Percentiles rank a stretch among this genome's conserved stretches.
phyloP scores from a whole-genome alignment of 2,329 filamentous ascomycete genomes.

The Sordariomycetes sp. region DNA sequence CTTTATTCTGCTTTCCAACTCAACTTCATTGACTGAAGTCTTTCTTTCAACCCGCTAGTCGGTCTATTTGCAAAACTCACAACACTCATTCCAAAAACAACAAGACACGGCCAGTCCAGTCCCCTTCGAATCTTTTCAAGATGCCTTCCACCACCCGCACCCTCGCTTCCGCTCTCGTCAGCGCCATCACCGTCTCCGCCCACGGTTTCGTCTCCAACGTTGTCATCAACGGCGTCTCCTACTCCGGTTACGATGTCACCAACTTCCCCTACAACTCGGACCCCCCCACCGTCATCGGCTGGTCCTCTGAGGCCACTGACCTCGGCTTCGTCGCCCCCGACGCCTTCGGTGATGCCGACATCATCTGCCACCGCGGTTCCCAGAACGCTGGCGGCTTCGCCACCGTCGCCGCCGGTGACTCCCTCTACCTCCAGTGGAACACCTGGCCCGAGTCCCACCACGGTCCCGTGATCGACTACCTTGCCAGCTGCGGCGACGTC shows the following conservation, averaged over 20 bases:
- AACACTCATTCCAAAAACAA: neutral
- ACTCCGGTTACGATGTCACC: constrained; percentile 13
- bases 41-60: constrained; percentile 9
- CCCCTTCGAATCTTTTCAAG: constrained; percentile 5
- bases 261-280: constrained; percentile 9
- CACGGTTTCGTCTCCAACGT: constrained; percentile 18
- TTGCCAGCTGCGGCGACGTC: constrained; percentile 45
- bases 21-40: constrained; percentile 22
- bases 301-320: constrained; percentile 15
- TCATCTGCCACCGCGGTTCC: constrained; percentile 33
- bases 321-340: constrained; percentile 37
- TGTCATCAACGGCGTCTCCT: constrained; percentile 14
- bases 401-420: constrained; percentile 24
- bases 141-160: constrained; percentile 18
- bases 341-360: constrained; percentile 25
- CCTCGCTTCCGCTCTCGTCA: constrained; percentile 14
- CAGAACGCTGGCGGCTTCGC: constrained; percentile 23
- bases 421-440: constrained; percentile 28
- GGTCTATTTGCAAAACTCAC: constrained; percentile 1
- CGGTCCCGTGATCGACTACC: constrained; percentile 51
- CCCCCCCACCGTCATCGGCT: constrained; percentile 6
- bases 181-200: constrained; percentile 15
- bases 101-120: neutral
- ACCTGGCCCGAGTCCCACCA: constrained; percentile 29
- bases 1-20: constrained; percentile 5